These are phyloP conservation scores for Helicocarpus griseus DNA, from an alignment of 2,329 filamentous ascomycete species.

Conservation along the genomic window DNA sequence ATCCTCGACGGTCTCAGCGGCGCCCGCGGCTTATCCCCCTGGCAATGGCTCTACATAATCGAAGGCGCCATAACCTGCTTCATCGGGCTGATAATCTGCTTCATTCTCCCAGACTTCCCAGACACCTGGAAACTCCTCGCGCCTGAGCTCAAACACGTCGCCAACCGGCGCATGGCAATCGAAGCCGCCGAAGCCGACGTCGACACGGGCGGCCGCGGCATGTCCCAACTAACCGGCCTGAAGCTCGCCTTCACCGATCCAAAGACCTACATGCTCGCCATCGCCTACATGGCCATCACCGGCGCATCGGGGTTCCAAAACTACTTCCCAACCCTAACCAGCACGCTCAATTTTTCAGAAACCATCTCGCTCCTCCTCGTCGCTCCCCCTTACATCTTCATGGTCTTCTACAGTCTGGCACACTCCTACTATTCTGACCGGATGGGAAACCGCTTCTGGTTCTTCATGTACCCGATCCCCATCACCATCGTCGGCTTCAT, in stretches of 20 bases:
- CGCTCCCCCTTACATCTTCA: conserved; percentile 46
- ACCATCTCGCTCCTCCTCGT: conserved; percentile 43
- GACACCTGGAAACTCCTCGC: conserved; percentile 36
- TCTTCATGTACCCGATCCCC: conserved; percentile 44
- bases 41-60: conserved; percentile 34
- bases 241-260: conserved; percentile 43
- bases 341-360: conserved; percentile 34
- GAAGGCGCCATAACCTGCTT: conserved; percentile 28
- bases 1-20: conserved; percentile 35
- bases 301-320: conserved; percentile 46
- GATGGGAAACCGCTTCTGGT: conserved; percentile 40
- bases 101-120: conserved; percentile 33
- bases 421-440: conserved; percentile 39
- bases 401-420: conserved; percentile 39
- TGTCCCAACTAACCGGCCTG: conserved; percentile 40
- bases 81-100: conserved; percentile 24
- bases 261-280: conserved; percentile 37
- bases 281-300: conserved; percentile 41
- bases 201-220: conserved; percentile 36
- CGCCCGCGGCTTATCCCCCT: conserved; percentile 25
- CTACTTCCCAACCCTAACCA: conserved; percentile 46
- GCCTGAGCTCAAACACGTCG: conserved; percentile 38
- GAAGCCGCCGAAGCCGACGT: conserved; percentile 42
- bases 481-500: conserved; percentile 43
- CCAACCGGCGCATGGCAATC: conserved; percentile 41